Conservation (phyloP, 768 basidiomycete species). For the Tricholoma saponaceum region DNA sequence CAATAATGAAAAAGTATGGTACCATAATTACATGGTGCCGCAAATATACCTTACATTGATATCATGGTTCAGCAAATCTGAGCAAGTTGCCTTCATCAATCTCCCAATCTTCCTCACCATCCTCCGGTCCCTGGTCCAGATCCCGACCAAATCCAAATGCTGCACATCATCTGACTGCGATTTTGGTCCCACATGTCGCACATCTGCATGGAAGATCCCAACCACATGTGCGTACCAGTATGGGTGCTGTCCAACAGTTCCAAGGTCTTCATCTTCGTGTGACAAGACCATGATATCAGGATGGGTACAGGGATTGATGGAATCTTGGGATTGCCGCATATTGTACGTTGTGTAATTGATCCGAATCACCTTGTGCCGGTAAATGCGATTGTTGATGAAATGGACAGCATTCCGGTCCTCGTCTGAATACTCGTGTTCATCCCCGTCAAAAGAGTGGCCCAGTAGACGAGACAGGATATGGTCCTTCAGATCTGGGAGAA, state of each 20-base stretch:
- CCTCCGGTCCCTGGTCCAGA: not conserved
- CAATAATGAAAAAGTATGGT: not conserved
- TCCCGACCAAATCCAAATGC: no score
- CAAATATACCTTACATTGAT: no score
- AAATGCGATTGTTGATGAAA: constrained; percentile 16
- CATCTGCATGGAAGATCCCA: no score
- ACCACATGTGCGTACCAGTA: no score
- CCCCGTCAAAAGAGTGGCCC: constrained; percentile 3
- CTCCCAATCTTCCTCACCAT: constrained; percentile 2
- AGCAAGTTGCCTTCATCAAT: not conserved
- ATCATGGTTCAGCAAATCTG: not conserved
- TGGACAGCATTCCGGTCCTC: constrained; percentile 12
- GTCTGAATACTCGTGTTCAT: constrained; percentile 7
- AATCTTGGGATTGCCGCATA: constrained; percentile 31
- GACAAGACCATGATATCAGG: no score
- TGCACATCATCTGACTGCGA: no score
- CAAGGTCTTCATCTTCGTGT: no score
- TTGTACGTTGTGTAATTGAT: constrained; percentile 43
- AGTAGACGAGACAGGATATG: constrained; percentile 17
- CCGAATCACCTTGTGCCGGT: constrained; percentile 14
- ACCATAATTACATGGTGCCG: not conserved
- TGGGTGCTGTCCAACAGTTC: no score
- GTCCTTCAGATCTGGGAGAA: constrained; percentile 21
- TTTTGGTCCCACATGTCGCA: no score
- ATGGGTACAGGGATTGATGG: constrained; percentile 30